phyloP scores from a whole-genome alignment of 345 rosid genomes.

The Ailanthus altissimus region DNA sequence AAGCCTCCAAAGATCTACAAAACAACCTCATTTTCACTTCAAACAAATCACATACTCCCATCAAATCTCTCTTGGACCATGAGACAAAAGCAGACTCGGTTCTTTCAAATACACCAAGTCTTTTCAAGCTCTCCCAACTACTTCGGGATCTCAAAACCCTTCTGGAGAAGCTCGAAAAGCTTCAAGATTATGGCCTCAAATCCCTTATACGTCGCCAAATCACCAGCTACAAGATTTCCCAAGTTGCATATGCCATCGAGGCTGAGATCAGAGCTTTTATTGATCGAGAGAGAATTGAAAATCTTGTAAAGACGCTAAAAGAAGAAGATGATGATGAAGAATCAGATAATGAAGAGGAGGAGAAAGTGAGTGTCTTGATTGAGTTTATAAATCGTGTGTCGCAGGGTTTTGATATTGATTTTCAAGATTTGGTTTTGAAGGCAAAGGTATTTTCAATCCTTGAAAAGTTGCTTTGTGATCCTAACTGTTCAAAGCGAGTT shows the following conservation, averaged over 20 bases:
- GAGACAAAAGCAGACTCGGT: constrained; percentile 17
- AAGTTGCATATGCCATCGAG: constrained; percentile 33
- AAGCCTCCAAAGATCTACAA: constrained; percentile 44
- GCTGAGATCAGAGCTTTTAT: constrained; percentile 33
- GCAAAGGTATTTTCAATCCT: constrained; percentile 45
- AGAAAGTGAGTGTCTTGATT: constrained; percentile 37
- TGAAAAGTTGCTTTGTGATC: constrained; percentile 40
- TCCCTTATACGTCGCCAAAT: constrained; percentile 42
- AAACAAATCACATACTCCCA: constrained; percentile 23
- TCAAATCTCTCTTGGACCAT: constrained; percentile 31
- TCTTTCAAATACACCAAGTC: constrained; percentile 26
- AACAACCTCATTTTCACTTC: constrained; percentile 35
- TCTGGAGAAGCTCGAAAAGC: constrained; percentile 33
- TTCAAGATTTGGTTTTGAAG: constrained; percentile 52
- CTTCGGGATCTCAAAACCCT: constrained; percentile 39
- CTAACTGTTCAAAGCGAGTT: constrained; percentile 25
- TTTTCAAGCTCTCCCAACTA: constrained; percentile 36
- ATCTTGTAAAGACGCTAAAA: constrained; percentile 34
- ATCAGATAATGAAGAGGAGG: constrained; percentile 34
- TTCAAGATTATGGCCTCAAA: constrained; percentile 29
- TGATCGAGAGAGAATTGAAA: constrained; percentile 36
- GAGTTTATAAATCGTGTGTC: constrained; percentile 43
- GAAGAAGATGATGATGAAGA: too few species aligned
- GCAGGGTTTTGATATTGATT: constrained; percentile 48
- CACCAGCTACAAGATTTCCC: constrained; percentile 43